phyloP scores from a whole-genome alignment of 352 stramenopile species.

The Phytophthora cactorum region DNA sequence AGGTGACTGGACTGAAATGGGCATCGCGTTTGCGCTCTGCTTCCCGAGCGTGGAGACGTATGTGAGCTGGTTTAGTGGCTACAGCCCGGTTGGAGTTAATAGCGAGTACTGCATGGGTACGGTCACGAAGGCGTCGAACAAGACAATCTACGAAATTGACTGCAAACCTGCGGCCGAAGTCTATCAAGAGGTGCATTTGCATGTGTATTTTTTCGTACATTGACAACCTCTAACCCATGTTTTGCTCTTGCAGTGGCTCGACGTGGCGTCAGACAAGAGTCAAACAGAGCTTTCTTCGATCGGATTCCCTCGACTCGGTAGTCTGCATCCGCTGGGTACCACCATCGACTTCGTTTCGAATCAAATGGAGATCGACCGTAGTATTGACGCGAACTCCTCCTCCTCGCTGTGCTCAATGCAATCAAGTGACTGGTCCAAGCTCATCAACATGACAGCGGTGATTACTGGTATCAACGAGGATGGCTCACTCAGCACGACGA shows the following conservation, averaged over 20 bases:
- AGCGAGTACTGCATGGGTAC: constrained; percentile 87
- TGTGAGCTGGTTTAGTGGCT: constrained; percentile 89
- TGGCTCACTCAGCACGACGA: constrained; percentile 83
- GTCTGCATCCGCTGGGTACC: constrained; percentile 82
- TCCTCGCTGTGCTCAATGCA: constrained; percentile 82
- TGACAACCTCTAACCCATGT: not conserved
- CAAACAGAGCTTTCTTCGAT: constrained; percentile 77
- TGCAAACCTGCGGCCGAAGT: constrained; percentile 81
- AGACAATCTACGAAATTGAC: constrained; percentile 89
- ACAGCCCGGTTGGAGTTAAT: constrained; percentile 76
- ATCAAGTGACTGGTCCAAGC: constrained; percentile 78
- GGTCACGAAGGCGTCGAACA: constrained; percentile 86
- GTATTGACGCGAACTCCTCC: constrained; percentile 53
- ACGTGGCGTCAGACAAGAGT: constrained; percentile 77
- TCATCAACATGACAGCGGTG: constrained; percentile 88
- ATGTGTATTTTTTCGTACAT: not conserved
- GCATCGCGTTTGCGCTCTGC: constrained; percentile 81
- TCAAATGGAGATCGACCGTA: constrained; percentile 70
- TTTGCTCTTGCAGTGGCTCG: constrained; percentile 64
- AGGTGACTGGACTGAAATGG: constrained; percentile 85
- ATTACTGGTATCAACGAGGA: constrained; percentile 88
- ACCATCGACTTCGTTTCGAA: constrained; percentile 83
- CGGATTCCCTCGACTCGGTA: constrained; percentile 81
- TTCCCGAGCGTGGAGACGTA: constrained; percentile 89
- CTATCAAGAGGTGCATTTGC: constrained; percentile 70